These are phyloP conservation scores for Sordariomycetes sp. DNA, from an alignment of 2,329 filamentous ascomycete species.

Conservation along the genomic window DNA sequence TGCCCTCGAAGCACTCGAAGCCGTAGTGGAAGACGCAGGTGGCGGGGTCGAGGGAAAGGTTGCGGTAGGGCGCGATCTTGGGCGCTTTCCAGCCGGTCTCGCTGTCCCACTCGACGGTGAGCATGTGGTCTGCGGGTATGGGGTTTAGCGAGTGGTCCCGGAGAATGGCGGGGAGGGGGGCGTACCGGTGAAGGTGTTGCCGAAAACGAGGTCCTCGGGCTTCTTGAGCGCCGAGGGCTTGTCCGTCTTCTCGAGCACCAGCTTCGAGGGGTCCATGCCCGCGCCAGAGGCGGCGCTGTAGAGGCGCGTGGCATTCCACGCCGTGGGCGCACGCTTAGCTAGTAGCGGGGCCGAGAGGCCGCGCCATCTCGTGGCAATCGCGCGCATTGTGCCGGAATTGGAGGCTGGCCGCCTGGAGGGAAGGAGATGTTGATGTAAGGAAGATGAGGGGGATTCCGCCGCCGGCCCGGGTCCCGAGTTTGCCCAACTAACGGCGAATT, in stretches of 20 bases:
- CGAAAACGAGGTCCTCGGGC: conserved; percentile 77
- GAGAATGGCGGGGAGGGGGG: background rate
- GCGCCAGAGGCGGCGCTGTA: conserved; percentile 44
- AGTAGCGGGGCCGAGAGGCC: background rate
- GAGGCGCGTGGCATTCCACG: conserved; percentile 19
- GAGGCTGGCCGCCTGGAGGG: background rate
- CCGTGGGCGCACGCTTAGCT: background rate
- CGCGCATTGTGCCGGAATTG: background rate
- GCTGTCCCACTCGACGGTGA: conserved; percentile 85
- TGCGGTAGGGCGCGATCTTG: conserved; percentile 85
- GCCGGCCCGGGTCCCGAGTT: background rate
- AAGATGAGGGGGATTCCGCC: background rate
- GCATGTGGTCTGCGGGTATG: conserved; percentile 70
- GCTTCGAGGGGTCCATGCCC: conserved; percentile 63
- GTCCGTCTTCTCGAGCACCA: conserved; percentile 61
- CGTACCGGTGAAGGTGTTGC: conserved; percentile 76
- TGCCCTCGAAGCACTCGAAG: conserved; percentile 95
- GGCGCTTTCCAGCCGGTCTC: conserved; percentile 71
- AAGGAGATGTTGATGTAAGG: background rate
- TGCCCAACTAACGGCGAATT: background rate
- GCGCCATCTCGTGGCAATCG: conserved; percentile 2
- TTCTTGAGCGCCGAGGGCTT: conserved; percentile 63
- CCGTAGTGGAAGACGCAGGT: conserved; percentile 98
- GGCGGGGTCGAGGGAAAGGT: conserved; percentile 89
- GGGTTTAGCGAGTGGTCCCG: background rate